Percentiles rank a stretch among this genome's conserved stretches.
Evolutionary conservation across 495 filamentous ascomycete species (phyloP).

Genomic region (Penicillium macrosclerotiorum): DNA sequence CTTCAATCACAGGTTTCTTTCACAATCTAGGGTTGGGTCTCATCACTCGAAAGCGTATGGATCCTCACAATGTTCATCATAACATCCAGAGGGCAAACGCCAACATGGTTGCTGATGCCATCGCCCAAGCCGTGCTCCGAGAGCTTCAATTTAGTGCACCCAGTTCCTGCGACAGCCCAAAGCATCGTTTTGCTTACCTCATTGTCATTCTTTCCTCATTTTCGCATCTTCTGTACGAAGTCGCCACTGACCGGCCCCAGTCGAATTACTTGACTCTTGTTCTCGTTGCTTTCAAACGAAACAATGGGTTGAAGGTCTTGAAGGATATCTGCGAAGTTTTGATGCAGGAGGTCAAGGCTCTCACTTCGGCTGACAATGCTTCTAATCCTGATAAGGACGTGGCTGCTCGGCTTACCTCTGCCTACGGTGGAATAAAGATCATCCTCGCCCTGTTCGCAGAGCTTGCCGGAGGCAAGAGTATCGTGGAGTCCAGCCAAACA

Average conservation of each 20-base stretch:
- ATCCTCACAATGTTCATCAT: no score
- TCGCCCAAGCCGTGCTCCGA: constrained; percentile 67
- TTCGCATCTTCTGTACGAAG: constrained; percentile 75
- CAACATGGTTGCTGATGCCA: constrained; percentile 68
- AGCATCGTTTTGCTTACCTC: constrained; percentile 69
- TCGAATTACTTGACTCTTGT: constrained; percentile 74
- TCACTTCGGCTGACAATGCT: constrained; percentile 33
- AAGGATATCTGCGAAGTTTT: constrained; percentile 74
- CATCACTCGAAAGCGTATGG: constrained; percentile 65
- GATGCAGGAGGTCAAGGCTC: constrained; percentile 59
- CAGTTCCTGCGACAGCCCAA: constrained; percentile 38
- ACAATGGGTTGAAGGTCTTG: constrained; percentile 69
- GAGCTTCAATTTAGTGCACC: constrained; percentile 56
- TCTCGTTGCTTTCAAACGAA: constrained; percentile 79
- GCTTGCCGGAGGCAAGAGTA: constrained; percentile 71
- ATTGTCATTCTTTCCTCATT: constrained; percentile 75
- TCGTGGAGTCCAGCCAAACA: constrained; percentile 70
- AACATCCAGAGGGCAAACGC: constrained; percentile 62
- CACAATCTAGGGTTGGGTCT: constrained; percentile 78
- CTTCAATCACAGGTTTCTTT: constrained; percentile 71
- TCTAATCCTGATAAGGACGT: constrained; percentile 45
- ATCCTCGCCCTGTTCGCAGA: constrained; percentile 80
- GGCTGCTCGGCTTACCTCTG: constrained; percentile 50
- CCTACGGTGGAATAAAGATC: constrained; percentile 71
- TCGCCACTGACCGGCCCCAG: constrained; percentile 54